These are phyloP conservation scores for Triticum urartu DNA, from an alignment of 176 grass and related monocot genomes.

Conservation along the genomic window DNA sequence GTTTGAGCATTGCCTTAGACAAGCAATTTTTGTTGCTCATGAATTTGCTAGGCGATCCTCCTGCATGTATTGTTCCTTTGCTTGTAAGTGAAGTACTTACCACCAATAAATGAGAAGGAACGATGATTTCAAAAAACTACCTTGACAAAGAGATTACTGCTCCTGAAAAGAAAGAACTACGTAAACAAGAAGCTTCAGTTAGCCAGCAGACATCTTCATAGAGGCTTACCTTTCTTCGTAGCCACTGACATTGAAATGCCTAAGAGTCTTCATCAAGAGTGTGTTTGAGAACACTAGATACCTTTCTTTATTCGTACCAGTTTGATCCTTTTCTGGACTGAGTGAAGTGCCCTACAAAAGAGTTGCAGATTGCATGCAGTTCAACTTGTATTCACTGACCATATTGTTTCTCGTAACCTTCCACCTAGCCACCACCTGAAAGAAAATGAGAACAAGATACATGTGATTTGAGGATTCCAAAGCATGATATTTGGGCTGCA, in stretches of 20 bases:
- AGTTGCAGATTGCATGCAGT: background rate
- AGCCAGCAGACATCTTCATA: background rate
- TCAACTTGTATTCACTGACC: background rate
- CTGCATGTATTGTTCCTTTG: no score
- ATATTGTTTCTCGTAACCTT: background rate
- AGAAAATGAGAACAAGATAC: background rate
- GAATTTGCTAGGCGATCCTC: no score
- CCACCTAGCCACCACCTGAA: background rate
- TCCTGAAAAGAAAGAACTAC: constrained; percentile 8
- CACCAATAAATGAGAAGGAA: no score
- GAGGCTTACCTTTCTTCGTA: background rate
- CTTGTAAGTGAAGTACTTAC: no score
- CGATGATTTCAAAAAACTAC: background rate
- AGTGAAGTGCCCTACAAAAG: background rate
- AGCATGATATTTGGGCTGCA: constrained; percentile 1
- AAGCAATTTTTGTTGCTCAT: no score
- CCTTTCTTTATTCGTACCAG: background rate
- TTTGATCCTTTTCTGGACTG: constrained; percentile 3
- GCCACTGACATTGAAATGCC: background rate
- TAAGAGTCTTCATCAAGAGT: background rate
- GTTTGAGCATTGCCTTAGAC: no score
- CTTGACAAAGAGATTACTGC: constrained; percentile 8
- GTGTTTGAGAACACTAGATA: background rate
- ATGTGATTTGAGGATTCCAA: background rate
- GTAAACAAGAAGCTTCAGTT: background rate